A percentile compares a stretch with the other conserved stretches of the same genome.
Conservation (phyloP, 2,329 filamentous ascomycete species). For the Microdochium trichocladiopsis region DNA sequence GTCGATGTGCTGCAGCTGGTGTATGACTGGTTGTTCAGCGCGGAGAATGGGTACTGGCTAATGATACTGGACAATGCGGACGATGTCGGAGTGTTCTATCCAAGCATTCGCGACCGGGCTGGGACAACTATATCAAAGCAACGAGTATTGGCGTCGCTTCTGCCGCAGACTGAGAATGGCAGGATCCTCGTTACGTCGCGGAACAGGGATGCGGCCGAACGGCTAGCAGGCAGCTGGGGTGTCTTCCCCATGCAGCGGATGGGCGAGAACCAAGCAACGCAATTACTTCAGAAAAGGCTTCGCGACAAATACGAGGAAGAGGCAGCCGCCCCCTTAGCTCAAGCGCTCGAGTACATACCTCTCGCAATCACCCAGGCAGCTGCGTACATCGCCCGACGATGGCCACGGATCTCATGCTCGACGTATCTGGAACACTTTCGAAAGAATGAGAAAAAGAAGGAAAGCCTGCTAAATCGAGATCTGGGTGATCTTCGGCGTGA, state of each 20-base stretch:
- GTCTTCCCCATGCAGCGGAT: not conserved
- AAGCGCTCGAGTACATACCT: no score
- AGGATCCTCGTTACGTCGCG: conserved; percentile 1
- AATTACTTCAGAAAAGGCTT: not conserved
- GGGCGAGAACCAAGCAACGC: not conserved
- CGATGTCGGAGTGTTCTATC: not conserved
- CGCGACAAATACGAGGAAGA: not conserved
- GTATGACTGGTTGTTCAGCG: no score
- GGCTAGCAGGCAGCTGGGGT: not conserved
- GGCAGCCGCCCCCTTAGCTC: conserved; percentile 11
- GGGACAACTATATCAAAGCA: not conserved
- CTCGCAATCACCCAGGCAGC: no score
- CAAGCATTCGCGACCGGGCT: not conserved
- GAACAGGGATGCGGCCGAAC: not conserved
- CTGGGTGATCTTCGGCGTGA: conserved; percentile 10
- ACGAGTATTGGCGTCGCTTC: not conserved
- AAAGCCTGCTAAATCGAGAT: no score
- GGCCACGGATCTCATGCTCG: conserved; percentile 18
- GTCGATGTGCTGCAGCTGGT: no score
- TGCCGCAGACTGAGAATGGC: not conserved
- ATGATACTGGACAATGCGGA: no score
- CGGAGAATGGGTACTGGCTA: no score
- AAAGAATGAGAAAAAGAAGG: conserved; percentile 6
- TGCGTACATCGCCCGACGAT: no score
- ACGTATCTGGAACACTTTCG: not conserved